Base-by-base conservation (phyloP, 495 filamentous ascomycete species). In the Podospora australis region DNA sequence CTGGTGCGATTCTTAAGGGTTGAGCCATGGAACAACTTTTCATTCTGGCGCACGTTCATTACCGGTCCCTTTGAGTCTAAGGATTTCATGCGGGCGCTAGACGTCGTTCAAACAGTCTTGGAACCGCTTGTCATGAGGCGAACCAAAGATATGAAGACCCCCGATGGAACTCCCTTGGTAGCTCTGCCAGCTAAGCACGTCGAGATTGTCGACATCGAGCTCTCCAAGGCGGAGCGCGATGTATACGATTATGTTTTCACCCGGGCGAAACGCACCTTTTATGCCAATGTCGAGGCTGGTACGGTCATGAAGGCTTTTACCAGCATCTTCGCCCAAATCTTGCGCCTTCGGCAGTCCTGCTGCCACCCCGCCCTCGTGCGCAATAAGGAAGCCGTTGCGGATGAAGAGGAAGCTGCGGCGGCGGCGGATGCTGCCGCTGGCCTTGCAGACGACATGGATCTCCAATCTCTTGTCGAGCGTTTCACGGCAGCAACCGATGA, bases 21-120 rank as follows among this genome's bases (percentile, higher is more conserved):
- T 6, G 94, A 97, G 58, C 92, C 92, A 1, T 98, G 92, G 92
- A 88, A 83, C 49, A 97, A 96, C 63, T 97, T 97, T 62, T 92
- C 89, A 3, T 98, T 94, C 69, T 98, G 92, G 92, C 87, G 90
- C 51, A 97, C 94, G 0, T 98, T 98, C 65, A 98, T 98, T 54
- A 98, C 94, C 0, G 81, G 91, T 11, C 92, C 92, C 0, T 98
- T 98, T 45, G 92, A 98, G 61, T 88, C 87, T 0, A 94, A 92
- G 53, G 85, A 98, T 54, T 96, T 88, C 53, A 78, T 96, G 39
- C 82, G 90, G 4, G 92, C 94, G 2, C 76, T 98, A 6, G 92
- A 97, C 60, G 94, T 98, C 3, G 94, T 98, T 2, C 92, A 98
- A 57, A 97, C 90, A 0, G 92, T 98, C 0, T 69, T 98, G 17